Base-by-base conservation (phyloP, 208 protist genomes). In the Acanthamoeba sp. region DNA sequence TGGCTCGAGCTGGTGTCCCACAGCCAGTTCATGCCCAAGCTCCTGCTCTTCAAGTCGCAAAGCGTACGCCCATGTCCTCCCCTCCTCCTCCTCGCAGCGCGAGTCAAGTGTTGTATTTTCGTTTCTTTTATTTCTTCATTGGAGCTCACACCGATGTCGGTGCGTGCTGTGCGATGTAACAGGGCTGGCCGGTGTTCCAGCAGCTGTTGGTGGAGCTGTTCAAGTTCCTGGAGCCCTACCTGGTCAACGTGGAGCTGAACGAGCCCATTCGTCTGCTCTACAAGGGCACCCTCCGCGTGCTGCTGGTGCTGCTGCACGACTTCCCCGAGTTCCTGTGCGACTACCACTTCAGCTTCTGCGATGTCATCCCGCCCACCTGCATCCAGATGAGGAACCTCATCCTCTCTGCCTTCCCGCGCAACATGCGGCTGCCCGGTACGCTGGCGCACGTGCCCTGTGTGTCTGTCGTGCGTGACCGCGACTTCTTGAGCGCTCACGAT, bases 251-350 rank as follows among this genome's bases (percentile, higher is more conserved):
- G 22, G 96, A 98, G 32, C 90, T 99, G 12, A 97, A 29, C 29
- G 95, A 97, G 71, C 93, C 98, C 9, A 94, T 98, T 18, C 87
- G 96, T 18, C 32, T 97, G 2, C 95, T 99, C 2, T 99, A 99
- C 93, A 97, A 97, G 59, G 98, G 97, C 18, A 97, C 97, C 29
- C 66, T 99, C 16, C 96, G 96, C 3, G 96, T 99, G 29, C 96
- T 99, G 57, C 95, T 99, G 42, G 98, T 99, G 4, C 95, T 99
- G 2, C 97, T 99, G 9, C 99, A 99, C 95, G 99, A 99, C 97
- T 99, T 99, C 97, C 99, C 99, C 71, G 98, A 99, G 95, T 99
- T 99, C 95, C 97, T 99, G 20, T 99, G 99, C 96, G 97, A 98
- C 16, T 99, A 99, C 95, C 99, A 99, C 97, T 99, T 99, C 93